Percentiles rank a stretch among this genome's conserved stretches.
Conservation (phyloP, 2,329 filamentous ascomycete genomes). For the Hirsutella minnesotensis region DNA sequence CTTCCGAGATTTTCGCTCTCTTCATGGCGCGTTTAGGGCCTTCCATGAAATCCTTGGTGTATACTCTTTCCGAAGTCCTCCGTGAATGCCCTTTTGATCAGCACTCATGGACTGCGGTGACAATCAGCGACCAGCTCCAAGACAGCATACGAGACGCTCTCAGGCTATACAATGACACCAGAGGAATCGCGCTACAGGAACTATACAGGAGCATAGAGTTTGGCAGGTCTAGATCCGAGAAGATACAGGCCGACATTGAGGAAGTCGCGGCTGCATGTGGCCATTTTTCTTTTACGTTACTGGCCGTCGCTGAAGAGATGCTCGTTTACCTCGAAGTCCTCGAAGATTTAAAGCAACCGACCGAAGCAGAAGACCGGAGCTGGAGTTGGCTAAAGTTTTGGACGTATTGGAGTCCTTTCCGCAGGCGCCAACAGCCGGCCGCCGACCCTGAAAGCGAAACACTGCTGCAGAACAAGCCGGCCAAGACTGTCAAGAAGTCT, state of each 20-base stretch:
- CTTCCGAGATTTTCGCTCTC: slow-evolving; percentile 79
- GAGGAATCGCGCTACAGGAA: slow-evolving; percentile 62
- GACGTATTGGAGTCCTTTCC: slow-evolving; percentile 21
- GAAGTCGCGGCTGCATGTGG: slow-evolving; percentile 97
- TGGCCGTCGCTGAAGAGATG: slow-evolving; percentile 86
- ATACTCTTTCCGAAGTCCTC: slow-evolving; percentile 78
- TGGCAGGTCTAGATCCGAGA: slow-evolving; percentile 53
- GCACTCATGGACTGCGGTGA: slow-evolving; percentile 54
- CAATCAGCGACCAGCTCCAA: slow-evolving; percentile 67
- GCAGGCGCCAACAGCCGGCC: background rate
- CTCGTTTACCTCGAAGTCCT: slow-evolving; percentile 71
- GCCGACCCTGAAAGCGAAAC: slow-evolving; percentile 31
- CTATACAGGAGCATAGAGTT: slow-evolving; percentile 74
- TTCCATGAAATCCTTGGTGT: slow-evolving; percentile 92
- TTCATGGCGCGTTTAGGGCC: slow-evolving; percentile 86
- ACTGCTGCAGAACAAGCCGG: slow-evolving; percentile 24
- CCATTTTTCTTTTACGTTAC: slow-evolving; percentile 85
- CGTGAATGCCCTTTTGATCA: slow-evolving; percentile 74
- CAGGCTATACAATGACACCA: slow-evolving; percentile 62
- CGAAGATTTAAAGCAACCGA: slow-evolving; percentile 69
- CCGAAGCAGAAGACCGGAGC: slow-evolving; percentile 47
- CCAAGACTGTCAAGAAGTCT: slow-evolving; percentile 38
- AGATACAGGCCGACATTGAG: slow-evolving; percentile 84
- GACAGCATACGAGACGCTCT: slow-evolving; percentile 73
- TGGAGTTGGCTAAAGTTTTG: slow-evolving; percentile 89